These are phyloP conservation scores for Datura wrightii DNA, from an alignment of 257 asterid genomes.

Conservation along the genomic window DNA sequence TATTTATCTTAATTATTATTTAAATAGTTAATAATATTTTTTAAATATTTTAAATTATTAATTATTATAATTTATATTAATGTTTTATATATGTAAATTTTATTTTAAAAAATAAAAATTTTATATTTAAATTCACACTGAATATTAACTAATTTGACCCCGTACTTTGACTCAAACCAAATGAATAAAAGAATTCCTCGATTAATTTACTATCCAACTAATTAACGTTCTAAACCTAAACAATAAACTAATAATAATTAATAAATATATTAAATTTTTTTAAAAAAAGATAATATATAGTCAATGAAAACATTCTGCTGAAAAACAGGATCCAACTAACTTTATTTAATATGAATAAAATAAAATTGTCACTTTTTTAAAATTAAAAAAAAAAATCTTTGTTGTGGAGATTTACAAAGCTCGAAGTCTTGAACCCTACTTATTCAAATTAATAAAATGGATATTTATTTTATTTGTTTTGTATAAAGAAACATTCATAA, in stretches of 20 bases:
- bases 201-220: slow-evolving; percentile 23
- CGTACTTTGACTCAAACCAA: too few species aligned
- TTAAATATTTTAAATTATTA: too few species aligned
- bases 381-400: neutral
- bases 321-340: slow-evolving; percentile 5
- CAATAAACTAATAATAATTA: neutral
- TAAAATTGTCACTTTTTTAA: neutral
- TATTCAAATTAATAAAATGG: neutral
- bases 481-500: neutral
- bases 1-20: too few species aligned
- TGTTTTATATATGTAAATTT: too few species aligned
- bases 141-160: too few species aligned
- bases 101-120: too few species aligned
- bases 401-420: neutral
- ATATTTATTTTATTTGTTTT: neutral
- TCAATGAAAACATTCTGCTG: slow-evolving; percentile 6
- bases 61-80: too few species aligned
- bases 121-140: too few species aligned
- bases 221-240: neutral
- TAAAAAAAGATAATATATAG: neutral
- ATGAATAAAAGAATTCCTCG: neutral
- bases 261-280: neutral
- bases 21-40: too few species aligned
- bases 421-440: neutral
- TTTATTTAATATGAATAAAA: neutral